Conservation (phyloP, 2,329 filamentous ascomycete genomes). For the Diaporthe longicolla region DNA sequence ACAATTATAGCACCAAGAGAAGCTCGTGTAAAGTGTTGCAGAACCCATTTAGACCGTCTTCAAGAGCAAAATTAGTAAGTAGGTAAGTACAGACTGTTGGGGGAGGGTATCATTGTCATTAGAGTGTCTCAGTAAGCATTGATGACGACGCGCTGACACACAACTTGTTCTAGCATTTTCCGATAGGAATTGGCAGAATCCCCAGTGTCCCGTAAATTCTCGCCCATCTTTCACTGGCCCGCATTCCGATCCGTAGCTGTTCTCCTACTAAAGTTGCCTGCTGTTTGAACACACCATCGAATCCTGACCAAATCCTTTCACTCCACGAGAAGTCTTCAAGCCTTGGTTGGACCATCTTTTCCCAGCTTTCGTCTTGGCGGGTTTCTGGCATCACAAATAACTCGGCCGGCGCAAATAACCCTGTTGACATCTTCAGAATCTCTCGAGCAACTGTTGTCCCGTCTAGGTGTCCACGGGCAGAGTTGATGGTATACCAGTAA, state of each 20-base stretch:
- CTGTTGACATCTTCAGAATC: constrained; percentile 33
- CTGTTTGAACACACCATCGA: neutral
- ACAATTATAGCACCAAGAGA: neutral
- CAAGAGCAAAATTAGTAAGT: no score
- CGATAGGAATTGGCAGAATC: neutral
- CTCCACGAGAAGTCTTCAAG: constrained; percentile 1
- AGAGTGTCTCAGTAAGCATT: neutral
- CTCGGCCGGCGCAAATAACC: constrained; percentile 16
- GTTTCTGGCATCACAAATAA: neutral
- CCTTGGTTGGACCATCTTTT: neutral
- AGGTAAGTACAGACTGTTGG: no score
- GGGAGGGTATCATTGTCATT: constrained; percentile 8
- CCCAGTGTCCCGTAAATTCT: constrained; percentile 44
- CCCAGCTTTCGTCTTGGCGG: neutral
- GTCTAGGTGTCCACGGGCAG: neutral
- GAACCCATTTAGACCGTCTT: neutral
- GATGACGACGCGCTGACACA: neutral
- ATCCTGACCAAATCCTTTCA: neutral
- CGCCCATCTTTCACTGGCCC: constrained; percentile 46
- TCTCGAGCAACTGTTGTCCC: constrained; percentile 27
- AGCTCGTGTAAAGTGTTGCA: neutral
- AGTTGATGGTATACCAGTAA: constrained; percentile 47
- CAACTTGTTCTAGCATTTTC: neutral
- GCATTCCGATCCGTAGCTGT: constrained; percentile 44
- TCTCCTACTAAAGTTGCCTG: constrained; percentile 39